phyloP scores from a whole-genome alignment of 768 basidiomycete species.

The Strobilomyces dryophilus region DNA sequence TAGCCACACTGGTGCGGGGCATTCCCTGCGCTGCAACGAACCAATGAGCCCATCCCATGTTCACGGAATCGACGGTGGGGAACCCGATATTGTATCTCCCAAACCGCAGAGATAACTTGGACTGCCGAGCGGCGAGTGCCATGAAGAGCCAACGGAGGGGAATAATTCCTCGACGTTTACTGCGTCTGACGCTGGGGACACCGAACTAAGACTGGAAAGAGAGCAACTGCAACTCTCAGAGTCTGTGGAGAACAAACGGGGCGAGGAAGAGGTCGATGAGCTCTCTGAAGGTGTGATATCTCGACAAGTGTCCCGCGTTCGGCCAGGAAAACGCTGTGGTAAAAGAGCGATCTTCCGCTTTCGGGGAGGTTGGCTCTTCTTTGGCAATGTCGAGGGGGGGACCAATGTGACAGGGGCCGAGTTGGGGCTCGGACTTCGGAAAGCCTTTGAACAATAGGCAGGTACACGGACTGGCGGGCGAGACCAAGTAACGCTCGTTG shows the following conservation, averaged over 20 bases:
- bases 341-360: conserved; percentile 8
- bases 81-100: neutral
- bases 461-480: neutral
- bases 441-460: neutral
- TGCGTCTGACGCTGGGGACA: conserved; percentile 1
- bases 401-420: conserved; percentile 10
- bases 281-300: conserved; percentile 5
- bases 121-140: neutral
- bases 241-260: conserved; percentile 2
- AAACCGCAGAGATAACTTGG: neutral
- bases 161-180: neutral
- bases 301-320: neutral
- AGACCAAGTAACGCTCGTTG: neutral
- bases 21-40: no score
- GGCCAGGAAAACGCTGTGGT: conserved; percentile 5
- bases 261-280: conserved; percentile 4
- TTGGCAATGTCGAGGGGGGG: neutral
- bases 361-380: neutral
- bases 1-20: no score
- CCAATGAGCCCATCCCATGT: no score
- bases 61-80: neutral
- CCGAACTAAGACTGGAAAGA: neutral
- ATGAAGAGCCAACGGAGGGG: neutral
- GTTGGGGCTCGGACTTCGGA: neutral
- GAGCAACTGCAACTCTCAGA: neutral